Evolutionary conservation across 495 filamentous ascomycete genomes (phyloP).

Genomic region (Choiromyces venosus): DNA sequence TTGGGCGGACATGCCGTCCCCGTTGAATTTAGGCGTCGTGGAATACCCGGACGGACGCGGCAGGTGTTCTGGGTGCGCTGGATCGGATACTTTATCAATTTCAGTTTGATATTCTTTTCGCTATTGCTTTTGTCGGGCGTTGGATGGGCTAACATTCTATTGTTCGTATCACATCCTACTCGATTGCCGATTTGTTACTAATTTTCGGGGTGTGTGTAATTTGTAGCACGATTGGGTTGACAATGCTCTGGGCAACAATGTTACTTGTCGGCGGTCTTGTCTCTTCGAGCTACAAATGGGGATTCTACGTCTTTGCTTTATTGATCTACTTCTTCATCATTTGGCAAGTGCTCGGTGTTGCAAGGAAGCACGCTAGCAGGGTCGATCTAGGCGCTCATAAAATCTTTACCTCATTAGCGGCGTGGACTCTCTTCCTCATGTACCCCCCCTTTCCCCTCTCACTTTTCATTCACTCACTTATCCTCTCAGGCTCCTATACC

Average conservation of each 20-base stretch:
- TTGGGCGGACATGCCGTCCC: conserved; percentile 60
- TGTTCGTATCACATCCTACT: conserved; percentile 17
- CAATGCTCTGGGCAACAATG: conserved; percentile 59
- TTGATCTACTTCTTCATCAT: conserved; percentile 56
- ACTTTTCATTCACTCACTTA: not conserved
- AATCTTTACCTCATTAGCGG: conserved; percentile 52
- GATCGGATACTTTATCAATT: conserved; percentile 50
- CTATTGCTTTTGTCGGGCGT: conserved; percentile 60
- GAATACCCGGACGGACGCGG: conserved; percentile 49
- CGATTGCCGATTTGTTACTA: not conserved
- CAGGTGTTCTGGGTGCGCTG: conserved; percentile 70
- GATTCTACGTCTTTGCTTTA: conserved; percentile 61
- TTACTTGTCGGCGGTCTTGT: conserved; percentile 60
- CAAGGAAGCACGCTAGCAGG: conserved; percentile 51
- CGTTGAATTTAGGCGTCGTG: conserved; percentile 51
- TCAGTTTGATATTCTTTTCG: conserved; percentile 51
- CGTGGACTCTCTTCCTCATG: conserved; percentile 53
- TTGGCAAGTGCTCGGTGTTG: conserved; percentile 52
- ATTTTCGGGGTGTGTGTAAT: not conserved
- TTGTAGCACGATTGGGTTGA: conserved; percentile 51
- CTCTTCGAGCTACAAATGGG: conserved; percentile 58
- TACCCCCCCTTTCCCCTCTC: conserved; percentile 22
- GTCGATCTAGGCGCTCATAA: conserved; percentile 50
- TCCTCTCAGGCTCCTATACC: conserved; percentile 54
- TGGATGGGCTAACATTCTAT: conserved; percentile 61